Evolutionary conservation across 345 rosid species (phyloP).

Genomic region (Pistacia atlantica): DNA sequence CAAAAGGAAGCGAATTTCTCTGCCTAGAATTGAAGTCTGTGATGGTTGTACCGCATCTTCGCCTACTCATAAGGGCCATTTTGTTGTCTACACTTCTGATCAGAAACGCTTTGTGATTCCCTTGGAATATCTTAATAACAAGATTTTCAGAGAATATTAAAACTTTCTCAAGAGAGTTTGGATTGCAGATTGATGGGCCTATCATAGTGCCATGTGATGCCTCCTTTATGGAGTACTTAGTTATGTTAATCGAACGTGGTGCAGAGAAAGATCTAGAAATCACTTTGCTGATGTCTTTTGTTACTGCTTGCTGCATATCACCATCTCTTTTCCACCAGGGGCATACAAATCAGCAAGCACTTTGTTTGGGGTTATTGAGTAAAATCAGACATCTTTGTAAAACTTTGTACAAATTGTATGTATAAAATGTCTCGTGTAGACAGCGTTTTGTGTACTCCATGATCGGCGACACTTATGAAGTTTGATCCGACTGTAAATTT

Average conservation of each 20-base stretch:
- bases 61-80: slow-evolving; percentile 8
- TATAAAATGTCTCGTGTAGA: background rate
- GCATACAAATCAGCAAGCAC: background rate
- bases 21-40: background rate
- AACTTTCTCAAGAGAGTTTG: slow-evolving; percentile 17
- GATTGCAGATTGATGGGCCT: slow-evolving; percentile 4
- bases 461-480: background rate
- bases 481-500: background rate
- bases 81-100: background rate
- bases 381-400: background rate
- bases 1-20: background rate
- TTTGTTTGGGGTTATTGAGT: background rate
- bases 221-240: slow-evolving; percentile 14
- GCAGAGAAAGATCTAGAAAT: slow-evolving; percentile 1
- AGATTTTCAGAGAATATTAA: slow-evolving; percentile 12
- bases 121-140: background rate
- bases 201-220: slow-evolving; percentile 25
- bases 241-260: background rate
- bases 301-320: background rate
- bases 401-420: background rate
- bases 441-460: too few relatives aligned
- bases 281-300: slow-evolving; percentile 5
- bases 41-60: background rate
- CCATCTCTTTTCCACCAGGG: background rate
- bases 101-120: background rate